Base-by-base conservation (phyloP, 495 filamentous ascomycete genomes). In the Penicillium macrosclerotiorum region DNA sequence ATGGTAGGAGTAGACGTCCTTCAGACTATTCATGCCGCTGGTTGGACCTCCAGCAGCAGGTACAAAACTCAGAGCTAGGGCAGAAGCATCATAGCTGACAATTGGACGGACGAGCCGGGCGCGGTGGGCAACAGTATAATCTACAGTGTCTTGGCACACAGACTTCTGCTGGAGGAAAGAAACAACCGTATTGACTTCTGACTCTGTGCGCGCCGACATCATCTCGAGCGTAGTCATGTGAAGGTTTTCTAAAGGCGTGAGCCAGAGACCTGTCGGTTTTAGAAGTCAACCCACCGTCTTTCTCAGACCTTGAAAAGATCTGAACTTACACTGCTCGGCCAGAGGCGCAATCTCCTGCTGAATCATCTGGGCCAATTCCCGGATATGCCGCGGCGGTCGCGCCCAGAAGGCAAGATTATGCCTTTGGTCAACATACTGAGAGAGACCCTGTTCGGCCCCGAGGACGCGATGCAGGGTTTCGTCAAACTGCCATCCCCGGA, bases 221-320 rank as follows among this genome's bases (percentile, higher is more conserved):
- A 96, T 67, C 62, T 98, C 92, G 6, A 95, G 73, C 1, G 83
- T 81, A 0, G 93, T 98, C 64, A 95, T 77, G 68, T 96, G 92
- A 39, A 95, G 84, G 50, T 77, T 72, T 37, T 83, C 68, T 5
- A 71, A 56, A 6, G 90, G 89, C 79, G 92, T 90, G 16, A 90
- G 73, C 92, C 93, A 96, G 19, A 96, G 66, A 43, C 76, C 89
- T 93, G 32, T n/a, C n/a, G n/a, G n/a, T n/a, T n/a, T n/a, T n/a
- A n/a, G n/a, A n/a, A n/a, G n/a, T n/a, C n/a, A n/a, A n/a, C n/a
- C n/a, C n/a, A n/a, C n/a, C n/a, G n/a, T n/a, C n/a, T n/a, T 19
- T 4, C 11, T 22, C 6, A 14, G 13, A 25, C 17, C 6, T 12
- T 3, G 6, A 18, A 1, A 11, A 8, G n/a, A 29, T 5, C n/a